Conservation (phyloP, 352 stramenopile species). For the Globisporangium echinulatum region DNA sequence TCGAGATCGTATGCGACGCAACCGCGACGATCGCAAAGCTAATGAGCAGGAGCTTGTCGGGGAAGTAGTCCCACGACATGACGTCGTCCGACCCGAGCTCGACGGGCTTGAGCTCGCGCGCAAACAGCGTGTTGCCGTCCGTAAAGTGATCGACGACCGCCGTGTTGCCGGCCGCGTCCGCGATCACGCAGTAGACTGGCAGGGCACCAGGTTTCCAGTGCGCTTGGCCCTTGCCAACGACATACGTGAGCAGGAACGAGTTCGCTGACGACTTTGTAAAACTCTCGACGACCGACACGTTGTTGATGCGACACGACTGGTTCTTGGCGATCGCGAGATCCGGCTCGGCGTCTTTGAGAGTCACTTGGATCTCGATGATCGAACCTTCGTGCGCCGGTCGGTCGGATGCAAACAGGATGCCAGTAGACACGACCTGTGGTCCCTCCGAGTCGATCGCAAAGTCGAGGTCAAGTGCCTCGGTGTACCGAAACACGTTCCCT, state of each 20-base stretch:
- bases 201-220: constrained; percentile 57
- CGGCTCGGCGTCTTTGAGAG: constrained; percentile 31
- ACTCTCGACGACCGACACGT: constrained; percentile 44
- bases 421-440: constrained; percentile 32
- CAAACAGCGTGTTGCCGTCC: constrained; percentile 58
- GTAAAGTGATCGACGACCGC: constrained; percentile 52
- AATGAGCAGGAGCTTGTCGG: constrained; percentile 39
- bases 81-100: constrained; percentile 42
- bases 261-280: constrained; percentile 39
- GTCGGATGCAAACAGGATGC: constrained; percentile 53
- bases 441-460: constrained; percentile 51
- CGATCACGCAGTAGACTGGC: constrained; percentile 39
- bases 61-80: constrained; percentile 47
- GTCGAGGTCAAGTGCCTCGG: constrained; percentile 29
- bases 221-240: constrained; percentile 42
- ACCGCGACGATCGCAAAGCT: constrained; percentile 57
- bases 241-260: constrained; percentile 52
- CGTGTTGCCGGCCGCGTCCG: constrained; percentile 44
- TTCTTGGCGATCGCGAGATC: constrained; percentile 27
- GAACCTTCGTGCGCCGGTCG: constrained; percentile 51
- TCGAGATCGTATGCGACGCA: constrained; percentile 52
- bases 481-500: constrained; percentile 34
- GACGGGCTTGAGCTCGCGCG: constrained; percentile 52
- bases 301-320: constrained; percentile 47
- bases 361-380: constrained; percentile 60